A percentile compares a stretch with the other conserved stretches of the same genome.
phyloP scores from a whole-genome alignment of 192 early-diverging fungal species.

The Coemansia javaensis region DNA sequence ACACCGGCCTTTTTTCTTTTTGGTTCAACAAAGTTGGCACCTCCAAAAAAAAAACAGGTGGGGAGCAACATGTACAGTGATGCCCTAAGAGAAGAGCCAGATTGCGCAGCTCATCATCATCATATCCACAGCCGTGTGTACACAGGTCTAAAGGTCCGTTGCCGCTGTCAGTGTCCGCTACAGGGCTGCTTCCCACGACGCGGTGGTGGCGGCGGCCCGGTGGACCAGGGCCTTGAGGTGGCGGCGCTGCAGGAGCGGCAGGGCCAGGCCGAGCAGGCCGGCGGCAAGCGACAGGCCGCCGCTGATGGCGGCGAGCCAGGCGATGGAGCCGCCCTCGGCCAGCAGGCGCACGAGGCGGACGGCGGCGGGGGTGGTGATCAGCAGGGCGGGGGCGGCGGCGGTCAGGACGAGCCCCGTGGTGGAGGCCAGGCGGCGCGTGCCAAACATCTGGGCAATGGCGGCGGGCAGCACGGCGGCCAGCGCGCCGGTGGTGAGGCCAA shows the following conservation, averaged over 20 bases:
- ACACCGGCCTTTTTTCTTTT: no score
- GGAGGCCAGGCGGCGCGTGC: conserved; percentile 16
- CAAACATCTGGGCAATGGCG: conserved; percentile 28
- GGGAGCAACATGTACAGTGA: no score
- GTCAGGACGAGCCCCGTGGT: conserved; percentile 14
- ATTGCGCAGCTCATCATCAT: no score
- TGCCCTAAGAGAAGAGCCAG: no score
- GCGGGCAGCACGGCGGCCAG: conserved; percentile 19
- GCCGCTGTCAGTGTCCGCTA: no score
- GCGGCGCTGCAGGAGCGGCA: conserved; percentile 25
- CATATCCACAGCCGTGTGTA: no score
- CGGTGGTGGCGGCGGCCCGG: no score
- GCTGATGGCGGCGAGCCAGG: conserved; percentile 19
- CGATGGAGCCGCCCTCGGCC: background rate
- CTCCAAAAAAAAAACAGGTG: no score
- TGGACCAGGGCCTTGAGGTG: no score
- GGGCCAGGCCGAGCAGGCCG: conserved; percentile 11
- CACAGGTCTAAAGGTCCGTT: no score
- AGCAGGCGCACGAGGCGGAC: conserved; percentile 12
- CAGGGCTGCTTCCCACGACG: no score
- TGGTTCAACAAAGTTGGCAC: no score
- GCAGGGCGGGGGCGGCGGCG: conserved; percentile 11
- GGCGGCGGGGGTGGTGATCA: conserved; percentile 17
- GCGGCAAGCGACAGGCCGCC: conserved; percentile 24
- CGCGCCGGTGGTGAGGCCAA: conserved; percentile 17